phyloP scores from a whole-genome alignment of 768 basidiomycete genomes.

The Boletus patriciae region DNA sequence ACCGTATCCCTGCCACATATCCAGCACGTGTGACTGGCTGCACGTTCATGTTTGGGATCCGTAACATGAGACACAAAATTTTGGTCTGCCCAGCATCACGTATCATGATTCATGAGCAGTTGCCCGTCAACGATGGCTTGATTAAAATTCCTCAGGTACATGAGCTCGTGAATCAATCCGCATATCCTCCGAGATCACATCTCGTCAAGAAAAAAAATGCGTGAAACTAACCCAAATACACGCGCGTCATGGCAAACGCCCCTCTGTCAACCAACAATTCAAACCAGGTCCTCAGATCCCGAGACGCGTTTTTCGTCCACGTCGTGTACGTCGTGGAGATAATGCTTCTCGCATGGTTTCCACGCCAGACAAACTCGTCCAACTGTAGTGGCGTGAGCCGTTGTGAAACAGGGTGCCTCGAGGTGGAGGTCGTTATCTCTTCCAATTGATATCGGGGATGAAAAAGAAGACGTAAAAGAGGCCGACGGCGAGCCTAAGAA shows the following conservation, averaged over 20 bases:
- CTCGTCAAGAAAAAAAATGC: neutral
- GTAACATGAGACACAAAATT: neutral
- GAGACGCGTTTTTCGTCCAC: conserved; percentile 26
- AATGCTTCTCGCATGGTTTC: conserved; percentile 49
- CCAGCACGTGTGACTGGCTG: neutral
- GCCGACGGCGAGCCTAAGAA: conserved; percentile 75
- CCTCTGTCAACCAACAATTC: neutral
- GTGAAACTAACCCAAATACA: neutral
- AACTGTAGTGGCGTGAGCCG: conserved; percentile 40
- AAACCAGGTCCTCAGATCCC: conserved; percentile 18
- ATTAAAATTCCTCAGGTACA: neutral
- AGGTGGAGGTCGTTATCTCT: conserved; percentile 33
- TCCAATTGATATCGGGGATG: conserved; percentile 81
- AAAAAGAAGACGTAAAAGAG: conserved; percentile 72
- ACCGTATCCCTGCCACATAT: neutral
- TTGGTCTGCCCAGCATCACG: neutral
- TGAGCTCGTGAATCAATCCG: neutral
- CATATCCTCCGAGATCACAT: neutral
- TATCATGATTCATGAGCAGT: neutral
- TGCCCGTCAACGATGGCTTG: neutral
- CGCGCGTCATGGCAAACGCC: neutral
- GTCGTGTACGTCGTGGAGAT: conserved; percentile 21
- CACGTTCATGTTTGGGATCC: neutral
- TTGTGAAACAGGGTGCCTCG: neutral
- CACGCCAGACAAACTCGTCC: conserved; percentile 70